Conservation (phyloP, 2,329 filamentous ascomycete species). For the Diaporthe sp. region DNA sequence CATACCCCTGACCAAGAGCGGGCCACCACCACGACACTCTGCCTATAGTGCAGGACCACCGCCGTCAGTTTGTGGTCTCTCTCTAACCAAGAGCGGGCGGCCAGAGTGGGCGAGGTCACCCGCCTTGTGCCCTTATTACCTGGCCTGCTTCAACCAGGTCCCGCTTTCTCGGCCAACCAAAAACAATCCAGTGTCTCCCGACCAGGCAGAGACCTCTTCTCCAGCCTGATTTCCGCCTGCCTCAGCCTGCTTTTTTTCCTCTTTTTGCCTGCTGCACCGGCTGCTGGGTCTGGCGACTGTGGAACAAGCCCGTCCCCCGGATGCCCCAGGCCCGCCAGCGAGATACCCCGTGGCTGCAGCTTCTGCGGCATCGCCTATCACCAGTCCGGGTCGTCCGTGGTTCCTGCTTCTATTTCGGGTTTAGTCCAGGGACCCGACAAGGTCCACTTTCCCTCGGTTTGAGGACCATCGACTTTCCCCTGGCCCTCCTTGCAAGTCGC, state of each 20-base stretch:
- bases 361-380: slow-evolving; percentile 30
- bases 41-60: slow-evolving; percentile 6
- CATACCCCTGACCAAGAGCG: slow-evolving; percentile 18
- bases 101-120: background rate
- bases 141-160: background rate
- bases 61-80: background rate
- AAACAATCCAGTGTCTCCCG: background rate
- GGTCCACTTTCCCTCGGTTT: slow-evolving; percentile 33
- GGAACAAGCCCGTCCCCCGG: slow-evolving; percentile 13
- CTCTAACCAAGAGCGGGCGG: background rate
- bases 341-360: slow-evolving; percentile 27
- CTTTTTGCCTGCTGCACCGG: background rate
- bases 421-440: slow-evolving; percentile 15
- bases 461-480: slow-evolving; percentile 32
- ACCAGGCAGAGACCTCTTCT: slow-evolving; percentile 7
- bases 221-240: background rate
- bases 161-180: slow-evolving; percentile 6
- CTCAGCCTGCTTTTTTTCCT: background rate
- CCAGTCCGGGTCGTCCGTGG: slow-evolving; percentile 28
- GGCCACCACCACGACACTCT: background rate
- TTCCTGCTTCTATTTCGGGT: slow-evolving; percentile 26
- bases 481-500: slow-evolving; percentile 34
- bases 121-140: background rate
- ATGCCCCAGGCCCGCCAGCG: slow-evolving; percentile 24
- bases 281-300: background rate